A percentile compares a stretch with the other conserved stretches of the same genome.
Evolutionary conservation across 805 yeast genomes (phyloP).

Genomic region (Wickerhamomyces silvicola): DNA sequence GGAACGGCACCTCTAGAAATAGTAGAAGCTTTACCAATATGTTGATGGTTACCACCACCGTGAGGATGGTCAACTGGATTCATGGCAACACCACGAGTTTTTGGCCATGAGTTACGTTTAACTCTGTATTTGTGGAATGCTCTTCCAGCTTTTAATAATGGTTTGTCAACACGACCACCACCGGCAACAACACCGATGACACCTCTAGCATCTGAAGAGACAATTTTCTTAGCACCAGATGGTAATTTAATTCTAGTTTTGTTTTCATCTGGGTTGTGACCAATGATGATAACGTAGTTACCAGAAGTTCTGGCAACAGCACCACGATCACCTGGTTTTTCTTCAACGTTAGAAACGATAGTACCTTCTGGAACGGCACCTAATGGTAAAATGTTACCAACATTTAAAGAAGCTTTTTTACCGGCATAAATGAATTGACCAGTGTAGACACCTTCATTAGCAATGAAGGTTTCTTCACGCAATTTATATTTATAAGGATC

Average conservation of each 20-base stretch:
- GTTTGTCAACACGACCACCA: constrained; percentile 99
- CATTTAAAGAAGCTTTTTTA: constrained; percentile 94
- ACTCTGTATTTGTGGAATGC: constrained; percentile 99
- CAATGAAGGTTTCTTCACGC: constrained; percentile 98
- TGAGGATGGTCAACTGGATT: constrained; percentile 99
- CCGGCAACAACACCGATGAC: constrained; percentile 99
- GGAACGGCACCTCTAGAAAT: constrained; percentile 99
- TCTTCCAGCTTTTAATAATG: constrained; percentile 99
- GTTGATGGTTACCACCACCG: constrained; percentile 99
- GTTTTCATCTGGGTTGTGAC: constrained; percentile 99
- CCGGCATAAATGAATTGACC: constrained; percentile 99
- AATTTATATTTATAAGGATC: constrained; percentile 98
- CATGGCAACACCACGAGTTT: constrained; percentile 99
- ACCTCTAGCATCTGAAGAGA: constrained; percentile 97
- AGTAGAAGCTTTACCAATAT: constrained; percentile 99
- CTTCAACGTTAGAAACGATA: constrained; percentile 96
- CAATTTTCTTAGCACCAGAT: constrained; percentile 97
- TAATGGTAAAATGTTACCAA: constrained; percentile 96
- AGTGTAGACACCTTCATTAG: constrained; percentile 99
- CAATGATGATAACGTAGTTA: constrained; percentile 97
- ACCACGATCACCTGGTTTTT: constrained; percentile 99
- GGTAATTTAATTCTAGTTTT: constrained; percentile 99
- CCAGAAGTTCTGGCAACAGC: constrained; percentile 99
- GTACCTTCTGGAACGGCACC: constrained; percentile 99
- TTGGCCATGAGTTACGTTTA: constrained; percentile 99